These are phyloP conservation scores for Casaregolazyma suthepensis DNA, from an alignment of 1,139 yeast species.

Conservation along the genomic window DNA sequence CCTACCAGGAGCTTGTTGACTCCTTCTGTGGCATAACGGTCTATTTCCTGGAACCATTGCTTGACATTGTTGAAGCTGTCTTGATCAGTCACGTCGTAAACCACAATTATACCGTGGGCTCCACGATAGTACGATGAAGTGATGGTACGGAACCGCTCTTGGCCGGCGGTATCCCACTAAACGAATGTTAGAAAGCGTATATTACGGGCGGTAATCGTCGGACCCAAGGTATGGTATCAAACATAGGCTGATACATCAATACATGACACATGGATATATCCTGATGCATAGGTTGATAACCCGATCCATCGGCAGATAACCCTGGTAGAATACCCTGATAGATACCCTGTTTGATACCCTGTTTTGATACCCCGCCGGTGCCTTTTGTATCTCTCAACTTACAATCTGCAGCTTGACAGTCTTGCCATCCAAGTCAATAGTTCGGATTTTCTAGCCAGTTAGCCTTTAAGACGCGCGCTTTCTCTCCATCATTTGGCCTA, in stretches of 20 bases:
- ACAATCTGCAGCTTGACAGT: slow-evolving; percentile 88
- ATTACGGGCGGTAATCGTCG: background rate
- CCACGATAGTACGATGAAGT: slow-evolving; percentile 98
- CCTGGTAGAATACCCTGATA: background rate
- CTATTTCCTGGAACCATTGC: slow-evolving; percentile 98
- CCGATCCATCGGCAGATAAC: too few relatives aligned
- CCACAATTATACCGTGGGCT: slow-evolving; percentile 96
- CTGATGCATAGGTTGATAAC: too few relatives aligned
- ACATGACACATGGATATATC: too few relatives aligned
- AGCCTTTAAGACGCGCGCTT: background rate
- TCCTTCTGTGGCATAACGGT: slow-evolving; percentile 96
- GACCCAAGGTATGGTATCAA: background rate
- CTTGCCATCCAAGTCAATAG: slow-evolving; percentile 93
- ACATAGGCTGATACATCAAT: background rate
- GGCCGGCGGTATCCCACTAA: slow-evolving; percentile 97
- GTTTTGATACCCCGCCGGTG: too few relatives aligned
- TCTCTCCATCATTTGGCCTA: background rate
- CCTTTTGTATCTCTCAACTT: slow-evolving; percentile 10
- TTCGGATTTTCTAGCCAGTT: slow-evolving; percentile 62
- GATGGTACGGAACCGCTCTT: slow-evolving; percentile 95
- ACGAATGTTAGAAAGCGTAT: background rate
- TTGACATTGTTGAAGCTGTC: slow-evolving; percentile 95
- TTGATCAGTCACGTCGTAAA: slow-evolving; percentile 96
- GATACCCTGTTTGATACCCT: background rate
- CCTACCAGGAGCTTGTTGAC: slow-evolving; percentile 95